Percentiles rank a stretch among this genome's conserved stretches.
These are phyloP conservation scores for Hippophae gyantsensis DNA, from an alignment of 306 rosid genomes.

Conservation along the genomic window DNA sequence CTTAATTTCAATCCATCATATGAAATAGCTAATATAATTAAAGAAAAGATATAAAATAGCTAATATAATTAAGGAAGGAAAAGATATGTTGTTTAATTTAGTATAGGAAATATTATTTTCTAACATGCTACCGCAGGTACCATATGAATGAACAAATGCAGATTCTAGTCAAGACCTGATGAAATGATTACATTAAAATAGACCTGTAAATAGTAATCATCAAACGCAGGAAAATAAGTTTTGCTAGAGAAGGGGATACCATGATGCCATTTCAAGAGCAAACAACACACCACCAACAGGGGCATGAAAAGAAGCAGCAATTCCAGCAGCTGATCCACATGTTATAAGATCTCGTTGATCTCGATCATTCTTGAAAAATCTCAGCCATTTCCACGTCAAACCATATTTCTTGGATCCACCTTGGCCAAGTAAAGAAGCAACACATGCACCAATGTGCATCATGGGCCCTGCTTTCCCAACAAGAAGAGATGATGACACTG, in stretches of 20 bases:
- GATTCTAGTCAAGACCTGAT: background rate
- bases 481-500: constrained; percentile 73
- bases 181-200: background rate
- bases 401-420: constrained; percentile 76
- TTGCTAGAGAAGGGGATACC: constrained; percentile 33
- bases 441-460: constrained; percentile 91
- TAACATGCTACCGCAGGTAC: too few relatives aligned
- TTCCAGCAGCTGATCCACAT: constrained; percentile 93
- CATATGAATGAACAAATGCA: background rate
- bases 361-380: constrained; percentile 69
- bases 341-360: constrained; percentile 79
- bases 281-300: constrained; percentile 97
- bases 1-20: too few relatives aligned
- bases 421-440: constrained; percentile 76
- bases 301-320: constrained; percentile 85
- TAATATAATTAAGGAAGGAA: too few relatives aligned
- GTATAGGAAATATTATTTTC: too few relatives aligned
- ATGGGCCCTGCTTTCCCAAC: constrained; percentile 97
- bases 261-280: constrained; percentile 91
- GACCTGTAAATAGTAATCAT: background rate
- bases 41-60: too few relatives aligned
- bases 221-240: constrained; percentile 15
- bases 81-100: too few relatives aligned
- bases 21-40: too few relatives aligned
- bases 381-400: constrained; percentile 72